phyloP scores from a whole-genome alignment of 108 stramenopile species.

The Nitzschia putrida region DNA sequence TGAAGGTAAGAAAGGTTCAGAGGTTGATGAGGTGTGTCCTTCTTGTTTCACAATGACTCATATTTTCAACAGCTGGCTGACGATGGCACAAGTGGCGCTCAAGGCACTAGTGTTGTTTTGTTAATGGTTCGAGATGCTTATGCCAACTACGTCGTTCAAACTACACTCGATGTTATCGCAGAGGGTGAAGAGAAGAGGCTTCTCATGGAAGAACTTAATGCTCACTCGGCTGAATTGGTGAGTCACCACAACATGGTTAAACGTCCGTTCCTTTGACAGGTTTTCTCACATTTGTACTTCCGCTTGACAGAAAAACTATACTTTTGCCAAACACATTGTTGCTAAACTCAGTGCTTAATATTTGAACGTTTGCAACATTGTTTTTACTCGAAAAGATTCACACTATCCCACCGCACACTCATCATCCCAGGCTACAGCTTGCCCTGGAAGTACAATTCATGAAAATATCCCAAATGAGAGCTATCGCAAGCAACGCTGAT shows the following conservation, averaged over 20 bases:
- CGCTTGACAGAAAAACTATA: constrained; percentile 78
- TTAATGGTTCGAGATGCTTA: constrained; percentile 96
- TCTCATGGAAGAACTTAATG: constrained; percentile 69
- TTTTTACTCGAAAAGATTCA: too few species aligned
- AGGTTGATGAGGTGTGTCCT: too few species aligned
- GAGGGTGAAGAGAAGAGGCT: constrained; percentile 68
- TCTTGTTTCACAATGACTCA: neutral
- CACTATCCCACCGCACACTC: too few species aligned
- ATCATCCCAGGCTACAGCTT: too few species aligned
- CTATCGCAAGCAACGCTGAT: too few species aligned
- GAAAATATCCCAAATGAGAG: too few species aligned
- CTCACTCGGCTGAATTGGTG: constrained; percentile 77
- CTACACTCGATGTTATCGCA: constrained; percentile 81
- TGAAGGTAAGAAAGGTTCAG: constrained; percentile 25
- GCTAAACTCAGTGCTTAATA: constrained; percentile 53
- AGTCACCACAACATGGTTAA: constrained; percentile 21
- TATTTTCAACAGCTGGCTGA: constrained; percentile 47
- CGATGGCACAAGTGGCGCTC: constrained; percentile 47
- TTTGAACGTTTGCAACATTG: neutral
- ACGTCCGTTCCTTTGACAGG: neutral
- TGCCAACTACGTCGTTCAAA: constrained; percentile 94
- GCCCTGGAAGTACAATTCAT: too few species aligned
- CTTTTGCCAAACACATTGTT: constrained; percentile 87
- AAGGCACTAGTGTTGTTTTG: constrained; percentile 73
- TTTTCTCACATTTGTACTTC: too few species aligned